A percentile compares a stretch with the other conserved stretches of the same genome.
phyloP scores from a whole-genome alignment of 2,329 filamentous ascomycete species.

The Karstenula rhodostoma region DNA sequence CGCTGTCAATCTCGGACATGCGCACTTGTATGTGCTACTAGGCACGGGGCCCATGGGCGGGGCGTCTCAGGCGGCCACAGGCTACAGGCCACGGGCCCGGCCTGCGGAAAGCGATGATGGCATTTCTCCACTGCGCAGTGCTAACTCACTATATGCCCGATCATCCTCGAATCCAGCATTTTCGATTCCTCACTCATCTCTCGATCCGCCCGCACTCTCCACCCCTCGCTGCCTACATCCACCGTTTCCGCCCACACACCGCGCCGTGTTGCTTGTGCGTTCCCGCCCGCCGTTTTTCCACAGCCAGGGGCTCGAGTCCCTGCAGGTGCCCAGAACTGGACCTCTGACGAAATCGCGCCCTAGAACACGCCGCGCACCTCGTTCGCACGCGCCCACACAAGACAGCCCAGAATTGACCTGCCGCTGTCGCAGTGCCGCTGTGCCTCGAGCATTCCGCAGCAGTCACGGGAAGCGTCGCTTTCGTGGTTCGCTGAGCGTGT shows the following conservation, averaged over 20 bases:
- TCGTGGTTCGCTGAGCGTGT: conserved; percentile 1
- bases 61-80: background rate
- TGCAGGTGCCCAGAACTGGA: conserved; percentile 4
- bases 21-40: background rate
- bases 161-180: conserved; percentile 10
- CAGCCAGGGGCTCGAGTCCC: conserved; percentile 5
- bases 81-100: too few relatives aligned
- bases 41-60: conserved; percentile 5
- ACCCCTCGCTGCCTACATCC: conserved; percentile 1
- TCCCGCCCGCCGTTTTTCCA: background rate
- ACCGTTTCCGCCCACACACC: conserved; percentile 13
- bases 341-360: conserved; percentile 9
- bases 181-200: conserved; percentile 15
- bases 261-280: conserved; percentile 2
- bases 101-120: conserved; percentile 7
- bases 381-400: background rate
- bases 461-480: background rate
- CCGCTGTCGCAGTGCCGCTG: conserved; percentile 1
- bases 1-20: background rate
- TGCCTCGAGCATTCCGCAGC: conserved; percentile 7
- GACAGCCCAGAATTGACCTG: background rate
- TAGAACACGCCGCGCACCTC: background rate
- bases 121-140: background rate
- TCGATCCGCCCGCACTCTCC: conserved; percentile 20
- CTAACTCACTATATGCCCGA: background rate